phyloP scores from a whole-genome alignment of 176 grass and related monocot species.

The Rhynchospora pubera region DNA sequence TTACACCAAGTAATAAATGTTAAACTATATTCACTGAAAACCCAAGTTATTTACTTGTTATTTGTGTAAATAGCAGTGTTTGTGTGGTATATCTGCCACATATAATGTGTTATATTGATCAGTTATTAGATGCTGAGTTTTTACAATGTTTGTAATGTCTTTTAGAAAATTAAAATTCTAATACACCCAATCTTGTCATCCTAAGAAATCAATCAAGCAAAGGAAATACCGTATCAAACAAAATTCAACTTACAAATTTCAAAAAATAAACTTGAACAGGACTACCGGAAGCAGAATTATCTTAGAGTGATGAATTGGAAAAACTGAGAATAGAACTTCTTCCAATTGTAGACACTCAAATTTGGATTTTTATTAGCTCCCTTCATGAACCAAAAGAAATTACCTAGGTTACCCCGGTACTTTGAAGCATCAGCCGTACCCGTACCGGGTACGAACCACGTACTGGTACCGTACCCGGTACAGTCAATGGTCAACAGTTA shows the following conservation, averaged over 20 bases:
- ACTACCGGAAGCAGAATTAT: not conserved
- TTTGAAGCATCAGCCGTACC: too few relatives aligned
- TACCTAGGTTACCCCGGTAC: too few relatives aligned
- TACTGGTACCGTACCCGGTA: too few relatives aligned
- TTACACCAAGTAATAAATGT: too few relatives aligned
- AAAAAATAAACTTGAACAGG: not conserved
- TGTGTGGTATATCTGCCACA: too few relatives aligned
- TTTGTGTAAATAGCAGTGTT: too few relatives aligned
- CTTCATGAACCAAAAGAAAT: constrained; percentile 36
- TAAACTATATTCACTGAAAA: too few relatives aligned
- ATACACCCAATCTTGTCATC: not conserved
- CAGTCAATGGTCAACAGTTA: too few relatives aligned
- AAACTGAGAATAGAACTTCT: constrained; percentile 68
- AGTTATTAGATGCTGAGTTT: not conserved
- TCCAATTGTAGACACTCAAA: constrained; percentile 72
- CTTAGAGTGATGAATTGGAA: not conserved
- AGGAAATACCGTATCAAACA: not conserved
- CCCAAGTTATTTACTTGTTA: too few relatives aligned
- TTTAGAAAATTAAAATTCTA: not conserved
- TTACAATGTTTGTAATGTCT: not conserved
- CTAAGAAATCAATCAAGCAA: not conserved
- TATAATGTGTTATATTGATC: too few relatives aligned
- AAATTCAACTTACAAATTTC: not conserved
- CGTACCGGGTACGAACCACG: too few relatives aligned
- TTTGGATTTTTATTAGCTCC: constrained; percentile 46